Conservation (phyloP, 2,329 filamentous ascomycete genomes). For the Neonectria ditissima region DNA sequence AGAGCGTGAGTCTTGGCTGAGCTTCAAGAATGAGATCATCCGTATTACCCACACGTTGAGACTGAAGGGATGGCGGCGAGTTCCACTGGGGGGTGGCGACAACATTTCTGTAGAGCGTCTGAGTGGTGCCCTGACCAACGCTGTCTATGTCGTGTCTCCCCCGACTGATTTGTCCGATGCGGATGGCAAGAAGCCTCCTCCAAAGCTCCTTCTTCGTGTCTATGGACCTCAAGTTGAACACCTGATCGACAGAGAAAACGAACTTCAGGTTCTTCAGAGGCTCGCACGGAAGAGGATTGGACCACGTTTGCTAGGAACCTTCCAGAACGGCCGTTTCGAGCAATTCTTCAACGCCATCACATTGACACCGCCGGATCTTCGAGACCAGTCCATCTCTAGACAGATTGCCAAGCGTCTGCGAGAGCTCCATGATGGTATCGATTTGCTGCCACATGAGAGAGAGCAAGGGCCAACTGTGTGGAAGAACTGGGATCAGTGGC, state of each 20-base stretch:
- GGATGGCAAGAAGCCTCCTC: constrained; percentile 59
- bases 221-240: constrained; percentile 97
- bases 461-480: constrained; percentile 85
- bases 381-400: constrained; percentile 83
- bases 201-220: constrained; percentile 86
- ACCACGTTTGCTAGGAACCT: constrained; percentile 89
- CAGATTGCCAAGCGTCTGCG: constrained; percentile 98
- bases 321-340: constrained; percentile 94
- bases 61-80: constrained; percentile 90
- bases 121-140: constrained; percentile 94
- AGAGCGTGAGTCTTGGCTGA: constrained; percentile 82
- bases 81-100: constrained; percentile 78
- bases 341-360: constrained; percentile 90
- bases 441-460: constrained; percentile 82
- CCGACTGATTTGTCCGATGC: constrained; percentile 68
- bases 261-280: constrained; percentile 86
- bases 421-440: constrained; percentile 93
- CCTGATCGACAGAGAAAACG: constrained; percentile 91
- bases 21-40: constrained; percentile 92
- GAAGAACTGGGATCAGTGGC: constrained; percentile 96
- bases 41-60: constrained; percentile 88
- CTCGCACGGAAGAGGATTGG: constrained; percentile 94
- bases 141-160: constrained; percentile 93
- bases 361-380: constrained; percentile 80
- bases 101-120: constrained; percentile 78